Evolutionary conservation across 2,329 filamentous ascomycete genomes (phyloP).

Genomic region (Monosporascus sp.): DNA sequence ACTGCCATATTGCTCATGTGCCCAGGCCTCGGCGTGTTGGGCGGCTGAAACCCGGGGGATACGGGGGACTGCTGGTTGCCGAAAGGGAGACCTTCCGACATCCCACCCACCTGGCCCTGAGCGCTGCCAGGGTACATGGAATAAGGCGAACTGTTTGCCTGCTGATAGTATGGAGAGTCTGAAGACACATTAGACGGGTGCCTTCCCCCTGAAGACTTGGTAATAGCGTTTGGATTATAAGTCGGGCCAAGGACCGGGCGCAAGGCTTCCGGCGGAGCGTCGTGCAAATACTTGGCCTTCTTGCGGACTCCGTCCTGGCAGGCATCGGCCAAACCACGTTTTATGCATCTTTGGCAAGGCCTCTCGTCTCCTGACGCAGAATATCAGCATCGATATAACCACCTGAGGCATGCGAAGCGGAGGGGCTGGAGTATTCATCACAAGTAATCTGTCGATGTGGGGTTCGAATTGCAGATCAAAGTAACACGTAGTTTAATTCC

Average conservation of each 20-base stretch:
- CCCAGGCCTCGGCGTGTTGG: slow-evolving; percentile 39
- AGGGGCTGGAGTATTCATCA: too few species aligned
- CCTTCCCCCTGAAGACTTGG: slow-evolving; percentile 40
- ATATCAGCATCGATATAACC: slow-evolving; percentile 12
- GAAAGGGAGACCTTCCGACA: slow-evolving; percentile 50
- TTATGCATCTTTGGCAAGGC: slow-evolving; percentile 89
- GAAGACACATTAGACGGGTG: slow-evolving; percentile 42
- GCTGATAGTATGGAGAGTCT: slow-evolving; percentile 45
- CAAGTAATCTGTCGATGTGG: neutral
- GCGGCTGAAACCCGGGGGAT: slow-evolving; percentile 63
- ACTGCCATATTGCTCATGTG: slow-evolving; percentile 42
- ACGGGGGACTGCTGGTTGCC: slow-evolving; percentile 66
- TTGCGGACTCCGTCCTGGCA: slow-evolving; percentile 97
- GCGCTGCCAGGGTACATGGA: slow-evolving; percentile 43
- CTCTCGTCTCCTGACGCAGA: slow-evolving; percentile 74
- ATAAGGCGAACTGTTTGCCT: slow-evolving; percentile 40
- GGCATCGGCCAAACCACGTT: slow-evolving; percentile 81
- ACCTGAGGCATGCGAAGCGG: neutral
- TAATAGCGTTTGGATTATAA: slow-evolving; percentile 54
- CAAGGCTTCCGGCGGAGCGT: slow-evolving; percentile 84
- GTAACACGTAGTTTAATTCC: too few species aligned
- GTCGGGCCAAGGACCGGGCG: slow-evolving; percentile 75
- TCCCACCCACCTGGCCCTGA: slow-evolving; percentile 37
- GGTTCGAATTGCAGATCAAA: neutral
- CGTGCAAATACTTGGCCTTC: slow-evolving; percentile 98